These are phyloP conservation scores for Calonectria naviculata DNA, from an alignment of 2,329 filamentous ascomycete species.

Conservation along the genomic window DNA sequence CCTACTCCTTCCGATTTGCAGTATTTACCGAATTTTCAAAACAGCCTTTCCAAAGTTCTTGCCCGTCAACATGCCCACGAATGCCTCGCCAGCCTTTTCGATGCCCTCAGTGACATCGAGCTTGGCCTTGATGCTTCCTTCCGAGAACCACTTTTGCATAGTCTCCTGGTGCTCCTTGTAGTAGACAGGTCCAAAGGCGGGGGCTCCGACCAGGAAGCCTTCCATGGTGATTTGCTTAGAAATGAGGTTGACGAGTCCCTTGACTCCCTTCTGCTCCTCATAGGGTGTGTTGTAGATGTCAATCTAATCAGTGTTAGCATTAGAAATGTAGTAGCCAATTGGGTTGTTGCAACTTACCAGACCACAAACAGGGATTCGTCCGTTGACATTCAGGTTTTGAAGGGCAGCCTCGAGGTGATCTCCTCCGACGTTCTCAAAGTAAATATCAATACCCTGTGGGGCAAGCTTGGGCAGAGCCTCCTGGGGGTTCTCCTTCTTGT, in stretches of 20 bases:
- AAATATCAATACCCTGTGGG: constrained; percentile 80
- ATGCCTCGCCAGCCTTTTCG: constrained; percentile 79
- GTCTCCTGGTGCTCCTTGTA: constrained; percentile 79
- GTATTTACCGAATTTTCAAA: constrained; percentile 64
- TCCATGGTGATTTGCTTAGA: constrained; percentile 75
- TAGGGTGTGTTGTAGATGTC: constrained; percentile 75
- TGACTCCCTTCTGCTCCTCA: constrained; percentile 71
- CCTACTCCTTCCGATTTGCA: not conserved
- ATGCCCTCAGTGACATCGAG: constrained; percentile 79
- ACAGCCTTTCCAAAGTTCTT: constrained; percentile 91
- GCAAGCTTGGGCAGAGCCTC: constrained; percentile 78
- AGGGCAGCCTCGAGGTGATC: constrained; percentile 62
- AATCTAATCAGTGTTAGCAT: constrained; percentile 55
- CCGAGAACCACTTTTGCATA: constrained; percentile 79
- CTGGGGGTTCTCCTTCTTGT: constrained; percentile 81
- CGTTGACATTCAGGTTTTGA: constrained; percentile 65
- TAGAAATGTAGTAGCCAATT: fast-evolving
- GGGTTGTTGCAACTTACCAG: constrained; percentile 58
- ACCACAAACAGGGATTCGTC: constrained; percentile 73
- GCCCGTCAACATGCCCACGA: constrained; percentile 80
- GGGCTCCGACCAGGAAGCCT: constrained; percentile 80
- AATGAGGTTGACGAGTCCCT: constrained; percentile 74
- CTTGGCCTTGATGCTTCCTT: constrained; percentile 79
- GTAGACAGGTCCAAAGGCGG: constrained; percentile 75
- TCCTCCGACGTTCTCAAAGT: constrained; percentile 66